Conservation (phyloP, 192 early-diverging fungal genomes). For the Cladochytrium replicatum region DNA sequence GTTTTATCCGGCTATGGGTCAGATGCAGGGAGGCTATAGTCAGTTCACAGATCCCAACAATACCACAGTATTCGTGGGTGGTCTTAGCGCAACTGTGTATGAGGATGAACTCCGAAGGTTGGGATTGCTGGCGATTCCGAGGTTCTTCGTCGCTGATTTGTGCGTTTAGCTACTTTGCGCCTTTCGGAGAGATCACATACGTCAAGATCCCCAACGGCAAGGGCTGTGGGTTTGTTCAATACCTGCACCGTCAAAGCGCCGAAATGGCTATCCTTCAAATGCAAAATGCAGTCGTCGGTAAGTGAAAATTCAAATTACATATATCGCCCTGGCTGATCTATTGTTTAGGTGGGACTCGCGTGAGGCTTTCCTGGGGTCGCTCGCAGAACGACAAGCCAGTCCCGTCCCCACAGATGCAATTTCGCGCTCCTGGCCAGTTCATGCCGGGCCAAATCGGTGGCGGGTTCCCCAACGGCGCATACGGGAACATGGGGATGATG, state of each 20-base stretch:
- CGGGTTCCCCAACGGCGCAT: too few species aligned
- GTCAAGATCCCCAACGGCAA: conserved; percentile 92
- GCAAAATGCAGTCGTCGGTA: conserved; percentile 78
- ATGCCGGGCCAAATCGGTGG: too few species aligned
- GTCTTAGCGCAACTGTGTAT: conserved; percentile 63
- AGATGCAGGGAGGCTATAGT: too few species aligned
- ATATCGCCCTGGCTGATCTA: background rate
- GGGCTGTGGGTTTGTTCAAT: conserved; percentile 95
- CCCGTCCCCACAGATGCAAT: too few species aligned
- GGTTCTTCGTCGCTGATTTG: background rate
- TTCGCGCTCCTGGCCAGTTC: too few species aligned
- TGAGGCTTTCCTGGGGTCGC: conserved; percentile 67
- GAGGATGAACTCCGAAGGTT: conserved; percentile 87
- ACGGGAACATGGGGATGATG: too few species aligned
- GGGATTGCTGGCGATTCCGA: conserved; percentile 2
- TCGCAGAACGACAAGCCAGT: conserved; percentile 6
- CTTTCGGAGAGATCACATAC: conserved; percentile 86
- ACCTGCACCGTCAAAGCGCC: conserved; percentile 67
- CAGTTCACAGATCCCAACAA: conserved; percentile 70
- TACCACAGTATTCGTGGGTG: conserved; percentile 97
- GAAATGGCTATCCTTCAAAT: conserved; percentile 85
- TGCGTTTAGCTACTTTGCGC: conserved; percentile 61
- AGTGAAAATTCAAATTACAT: too few species aligned
- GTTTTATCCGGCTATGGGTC: too few species aligned
- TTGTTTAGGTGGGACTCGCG: conserved; percentile 40